Conservation (phyloP, 306 rosid species). For the Medicago ruthenica region DNA sequence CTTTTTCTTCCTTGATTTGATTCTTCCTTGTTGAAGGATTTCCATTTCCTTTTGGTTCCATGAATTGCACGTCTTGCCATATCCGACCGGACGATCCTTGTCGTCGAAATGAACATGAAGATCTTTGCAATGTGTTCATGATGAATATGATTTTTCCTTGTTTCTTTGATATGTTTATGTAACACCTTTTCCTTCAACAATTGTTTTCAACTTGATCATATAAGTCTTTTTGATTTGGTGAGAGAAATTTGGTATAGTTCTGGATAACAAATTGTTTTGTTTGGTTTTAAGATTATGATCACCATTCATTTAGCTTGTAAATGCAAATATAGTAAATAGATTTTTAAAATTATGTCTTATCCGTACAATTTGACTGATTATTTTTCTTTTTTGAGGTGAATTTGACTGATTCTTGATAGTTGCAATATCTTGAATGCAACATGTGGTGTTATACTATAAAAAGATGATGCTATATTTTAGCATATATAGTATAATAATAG, state of each 20-base stretch:
- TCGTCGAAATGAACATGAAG: constrained; percentile 67
- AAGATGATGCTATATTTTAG: constrained; percentile 21
- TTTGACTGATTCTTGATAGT: constrained; percentile 35
- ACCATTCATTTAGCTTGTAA: constrained; percentile 22
- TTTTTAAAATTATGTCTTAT: constrained; percentile 10
- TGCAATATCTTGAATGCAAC: constrained; percentile 15
- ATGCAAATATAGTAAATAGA: constrained; percentile 42
- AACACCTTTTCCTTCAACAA: constrained; percentile 13
- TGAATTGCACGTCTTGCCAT: constrained; percentile 56
- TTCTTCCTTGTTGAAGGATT: constrained; percentile 1
- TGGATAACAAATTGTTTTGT: not conserved
- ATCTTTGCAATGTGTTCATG: constrained; percentile 66
- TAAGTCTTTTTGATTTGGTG: constrained; percentile 13
- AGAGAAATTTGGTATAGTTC: constrained; percentile 7
- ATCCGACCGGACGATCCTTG: constrained; percentile 87
- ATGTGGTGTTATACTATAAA: not conserved
- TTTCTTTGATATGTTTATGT: not conserved
- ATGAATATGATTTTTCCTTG: not conserved
- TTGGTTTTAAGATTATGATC: constrained; percentile 29
- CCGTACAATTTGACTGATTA: constrained; percentile 14
- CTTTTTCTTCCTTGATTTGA: constrained; percentile 35
- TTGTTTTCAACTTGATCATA: not conserved
- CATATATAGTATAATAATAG: not conserved
- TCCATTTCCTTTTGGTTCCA: constrained; percentile 34
- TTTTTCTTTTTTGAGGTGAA: not conserved